Conservation (phyloP, 164 flowering plant genomes). For the Kalanchoe fedtschenkoi region DNA sequence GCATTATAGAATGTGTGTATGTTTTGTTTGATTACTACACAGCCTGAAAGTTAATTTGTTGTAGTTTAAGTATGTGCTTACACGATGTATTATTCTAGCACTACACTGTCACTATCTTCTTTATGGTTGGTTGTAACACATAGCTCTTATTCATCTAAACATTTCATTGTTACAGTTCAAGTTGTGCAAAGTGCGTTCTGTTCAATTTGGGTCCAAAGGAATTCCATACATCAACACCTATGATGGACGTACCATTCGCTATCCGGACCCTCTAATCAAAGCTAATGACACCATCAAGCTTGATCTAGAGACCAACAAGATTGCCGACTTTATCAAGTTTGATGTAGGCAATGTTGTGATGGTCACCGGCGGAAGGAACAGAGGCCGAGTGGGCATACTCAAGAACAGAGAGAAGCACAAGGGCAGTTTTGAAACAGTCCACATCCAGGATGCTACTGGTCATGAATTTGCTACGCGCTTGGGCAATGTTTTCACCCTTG, state of each 20-base stretch:
- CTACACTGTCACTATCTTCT: background rate
- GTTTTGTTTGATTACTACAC: no score
- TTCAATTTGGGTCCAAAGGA: conserved; percentile 69
- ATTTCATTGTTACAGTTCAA: conserved; percentile 38
- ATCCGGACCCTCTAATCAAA: conserved; percentile 67
- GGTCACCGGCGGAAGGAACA: conserved; percentile 86
- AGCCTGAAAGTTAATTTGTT: no score
- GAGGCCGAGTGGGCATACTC: no score
- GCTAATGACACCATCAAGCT: conserved; percentile 79
- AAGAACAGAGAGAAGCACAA: no score
- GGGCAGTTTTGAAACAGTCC: no score
- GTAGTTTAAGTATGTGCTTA: no score
- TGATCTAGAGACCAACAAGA: conserved; percentile 71
- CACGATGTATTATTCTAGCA: no score
- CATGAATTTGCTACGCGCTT: no score
- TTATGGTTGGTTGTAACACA: background rate
- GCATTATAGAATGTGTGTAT: no score
- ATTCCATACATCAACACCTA: conserved; percentile 67
- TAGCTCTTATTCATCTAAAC: background rate
- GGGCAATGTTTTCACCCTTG: no score
- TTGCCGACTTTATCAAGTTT: conserved; percentile 81
- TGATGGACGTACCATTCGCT: no score
- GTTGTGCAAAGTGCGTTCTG: conserved; percentile 67
- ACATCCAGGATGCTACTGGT: no score
- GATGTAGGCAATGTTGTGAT: conserved; percentile 83